Evolutionary conservation across 805 yeast species (phyloP), one percentile per base, ranked within the genome.

Genomic region (Metschnikowia cerradonensis): DNA sequence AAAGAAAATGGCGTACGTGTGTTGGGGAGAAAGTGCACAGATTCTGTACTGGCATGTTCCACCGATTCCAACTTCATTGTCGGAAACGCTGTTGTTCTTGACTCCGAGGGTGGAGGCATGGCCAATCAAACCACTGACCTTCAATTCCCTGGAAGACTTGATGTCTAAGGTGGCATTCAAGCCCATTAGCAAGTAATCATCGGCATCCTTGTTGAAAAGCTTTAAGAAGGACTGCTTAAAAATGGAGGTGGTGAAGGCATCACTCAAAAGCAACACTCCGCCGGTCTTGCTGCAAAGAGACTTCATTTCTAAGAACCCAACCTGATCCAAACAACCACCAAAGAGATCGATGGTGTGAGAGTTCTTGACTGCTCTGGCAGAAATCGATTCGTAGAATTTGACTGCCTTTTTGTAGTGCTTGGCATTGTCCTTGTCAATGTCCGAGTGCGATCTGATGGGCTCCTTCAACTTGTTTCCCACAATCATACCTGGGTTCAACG

Each of bases 361-460:
- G 58, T 78, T 77, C 44, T 92, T 80, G 35, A 88, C 88, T 1
- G 67, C 68, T 58, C 84, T 85, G 41, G 81, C 78, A 36, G 95
- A 86, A 43, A 91, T 67, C 36, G 76, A 72, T 55, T 87, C 91
- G 68, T 90, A 91, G 64, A 82, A 90, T 67, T 88, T 85, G 60
- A 79, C 80, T 8, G 97, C 95, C 67, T 88, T 88, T 63, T 88
- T 86, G 73, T 83, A 88, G 67, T 90, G 96, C 64, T 85, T 85
- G 50, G 96, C 96, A 50, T 63, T 69, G 61, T 92, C 97, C 58
- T 90, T 84, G 67, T 94, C 98, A 58, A 94, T 88, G 67, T 94
- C 99, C 63, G 88, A 89, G 71, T 94, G 99, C 7, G 99, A 94
- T 76, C 99, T 83, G 61, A 94, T 87, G 45, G 99, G 97, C 70